phyloP scores from a whole-genome alignment of 495 filamentous ascomycete species.

The Cercophora scortea region DNA sequence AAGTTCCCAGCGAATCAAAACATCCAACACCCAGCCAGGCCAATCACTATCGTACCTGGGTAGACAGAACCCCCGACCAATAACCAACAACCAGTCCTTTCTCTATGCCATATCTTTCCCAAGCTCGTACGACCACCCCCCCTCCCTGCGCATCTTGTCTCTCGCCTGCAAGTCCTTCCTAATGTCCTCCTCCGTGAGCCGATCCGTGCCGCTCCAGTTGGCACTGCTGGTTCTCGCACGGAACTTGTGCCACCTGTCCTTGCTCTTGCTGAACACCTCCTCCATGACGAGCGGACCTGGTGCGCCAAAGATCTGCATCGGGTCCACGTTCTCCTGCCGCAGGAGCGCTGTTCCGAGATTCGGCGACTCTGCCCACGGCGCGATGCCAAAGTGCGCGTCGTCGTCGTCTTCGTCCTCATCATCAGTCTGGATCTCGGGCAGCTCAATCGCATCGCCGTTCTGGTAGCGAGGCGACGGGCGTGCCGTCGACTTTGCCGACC shows the following conservation, averaged over 20 bases:
- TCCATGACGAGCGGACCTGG: conserved; percentile 84
- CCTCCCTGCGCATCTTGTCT: conserved; percentile 71
- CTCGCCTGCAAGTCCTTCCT: conserved; percentile 70
- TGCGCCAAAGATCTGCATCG: conserved; percentile 82
- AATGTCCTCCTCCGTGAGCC: conserved; percentile 83
- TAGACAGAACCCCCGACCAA: background rate
- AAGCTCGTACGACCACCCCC: conserved; percentile 72
- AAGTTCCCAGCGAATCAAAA: too few species aligned
- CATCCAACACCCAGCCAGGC: background rate
- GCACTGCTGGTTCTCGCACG: conserved; percentile 83
- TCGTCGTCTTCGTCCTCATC: conserved; percentile 70
- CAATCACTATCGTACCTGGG: background rate
- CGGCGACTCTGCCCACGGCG: conserved; percentile 80
- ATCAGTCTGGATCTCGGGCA: conserved; percentile 85
- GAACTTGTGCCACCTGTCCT: conserved; percentile 76
- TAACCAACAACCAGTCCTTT: too few species aligned
- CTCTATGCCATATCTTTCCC: conserved; percentile 23
- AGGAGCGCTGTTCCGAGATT: conserved; percentile 60
- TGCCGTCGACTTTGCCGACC: conserved; percentile 42
- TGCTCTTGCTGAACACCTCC: conserved; percentile 81
- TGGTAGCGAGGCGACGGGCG: conserved; percentile 72
- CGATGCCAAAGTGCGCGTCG: conserved; percentile 51
- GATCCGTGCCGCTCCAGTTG: conserved; percentile 83
- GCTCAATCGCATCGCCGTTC: conserved; percentile 70
- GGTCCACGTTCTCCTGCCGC: conserved; percentile 74